Conservation (phyloP, 2,329 filamentous ascomycete species). For the Fusarium sororula region DNA sequence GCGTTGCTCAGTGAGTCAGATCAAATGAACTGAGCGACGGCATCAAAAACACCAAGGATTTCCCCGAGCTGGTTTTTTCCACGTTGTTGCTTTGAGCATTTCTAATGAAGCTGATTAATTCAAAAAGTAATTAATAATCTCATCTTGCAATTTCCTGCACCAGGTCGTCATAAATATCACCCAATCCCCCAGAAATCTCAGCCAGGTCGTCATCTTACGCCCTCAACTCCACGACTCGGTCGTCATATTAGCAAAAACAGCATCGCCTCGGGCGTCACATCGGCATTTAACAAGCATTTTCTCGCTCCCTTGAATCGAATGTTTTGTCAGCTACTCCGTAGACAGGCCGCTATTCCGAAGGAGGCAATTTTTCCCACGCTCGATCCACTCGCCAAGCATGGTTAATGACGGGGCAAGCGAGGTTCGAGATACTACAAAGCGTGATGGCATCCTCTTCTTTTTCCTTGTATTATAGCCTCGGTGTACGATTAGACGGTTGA, state of each 20-base stretch:
- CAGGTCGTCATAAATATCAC: conserved; percentile 15
- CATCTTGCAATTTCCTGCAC: neutral
- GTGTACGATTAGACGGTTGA: neutral
- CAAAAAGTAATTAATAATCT: neutral
- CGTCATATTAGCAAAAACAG: conserved; percentile 11
- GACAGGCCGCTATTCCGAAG: conserved; percentile 16
- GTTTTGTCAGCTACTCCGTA: conserved; percentile 30
- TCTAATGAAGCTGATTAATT: conserved; percentile 6
- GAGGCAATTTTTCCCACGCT: conserved; percentile 3
- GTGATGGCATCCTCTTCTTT: conserved; percentile 7
- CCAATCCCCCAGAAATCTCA: neutral
- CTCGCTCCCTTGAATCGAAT: neutral
- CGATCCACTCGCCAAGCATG: conserved; percentile 18
- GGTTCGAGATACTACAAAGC: conserved; percentile 15
- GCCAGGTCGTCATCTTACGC: conserved; percentile 21
- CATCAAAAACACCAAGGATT: neutral
- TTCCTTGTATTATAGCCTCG: neutral
- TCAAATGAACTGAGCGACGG: neutral
- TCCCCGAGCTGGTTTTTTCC: neutral
- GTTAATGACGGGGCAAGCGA: conserved; percentile 17
- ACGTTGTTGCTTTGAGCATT: neutral
- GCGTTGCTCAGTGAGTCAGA: neutral
- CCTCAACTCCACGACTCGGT: conserved; percentile 16
- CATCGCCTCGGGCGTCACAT: conserved; percentile 17
- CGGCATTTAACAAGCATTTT: neutral